These are phyloP conservation scores for Trametes meyenii DNA, from an alignment of 768 basidiomycete genomes.

Conservation along the genomic window DNA sequence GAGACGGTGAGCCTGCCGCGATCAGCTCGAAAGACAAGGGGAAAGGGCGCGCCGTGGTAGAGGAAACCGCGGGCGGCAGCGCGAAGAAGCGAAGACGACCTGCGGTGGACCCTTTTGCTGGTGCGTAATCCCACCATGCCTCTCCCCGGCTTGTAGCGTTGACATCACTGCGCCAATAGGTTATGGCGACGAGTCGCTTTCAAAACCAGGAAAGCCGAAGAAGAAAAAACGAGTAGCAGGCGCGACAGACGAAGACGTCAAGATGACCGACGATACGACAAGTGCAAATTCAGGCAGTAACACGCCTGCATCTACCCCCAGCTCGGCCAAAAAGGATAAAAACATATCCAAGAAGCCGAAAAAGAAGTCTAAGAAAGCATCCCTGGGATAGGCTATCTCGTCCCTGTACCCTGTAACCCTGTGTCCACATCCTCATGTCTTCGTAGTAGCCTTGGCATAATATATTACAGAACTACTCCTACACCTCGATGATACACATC, in stretches of 20 bases:
- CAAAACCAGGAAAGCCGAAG: conserved; percentile 18
- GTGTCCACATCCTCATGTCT: too few relatives aligned
- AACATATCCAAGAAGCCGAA: conserved; percentile 38
- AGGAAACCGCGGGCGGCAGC: background rate
- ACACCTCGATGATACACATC: conserved; percentile 1
- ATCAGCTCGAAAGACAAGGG: conserved; percentile 25
- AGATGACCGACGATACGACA: conserved; percentile 17
- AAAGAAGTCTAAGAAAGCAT: conserved; percentile 36
- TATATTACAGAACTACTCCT: conserved; percentile 19
- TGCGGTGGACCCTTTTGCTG: conserved; percentile 67
- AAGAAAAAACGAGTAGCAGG: conserved; percentile 17
- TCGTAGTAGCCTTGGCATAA: background rate
- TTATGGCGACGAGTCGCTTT: conserved; percentile 33
- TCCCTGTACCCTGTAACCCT: background rate
- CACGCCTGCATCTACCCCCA: conserved; percentile 30
- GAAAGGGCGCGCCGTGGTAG: conserved; percentile 26
- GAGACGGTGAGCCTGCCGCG: conserved; percentile 25
- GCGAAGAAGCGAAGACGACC: conserved; percentile 52
- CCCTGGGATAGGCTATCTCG: conserved; percentile 2
- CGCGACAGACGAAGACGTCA: conserved; percentile 8
- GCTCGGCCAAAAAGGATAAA: conserved; percentile 29
- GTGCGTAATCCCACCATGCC: conserved; percentile 38
- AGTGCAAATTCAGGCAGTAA: conserved; percentile 27
- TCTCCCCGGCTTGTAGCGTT: conserved; percentile 20
- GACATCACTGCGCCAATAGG: conserved; percentile 34